Conservation (phyloP, 2,329 filamentous ascomycete genomes). For the Amphichorda felina region DNA sequence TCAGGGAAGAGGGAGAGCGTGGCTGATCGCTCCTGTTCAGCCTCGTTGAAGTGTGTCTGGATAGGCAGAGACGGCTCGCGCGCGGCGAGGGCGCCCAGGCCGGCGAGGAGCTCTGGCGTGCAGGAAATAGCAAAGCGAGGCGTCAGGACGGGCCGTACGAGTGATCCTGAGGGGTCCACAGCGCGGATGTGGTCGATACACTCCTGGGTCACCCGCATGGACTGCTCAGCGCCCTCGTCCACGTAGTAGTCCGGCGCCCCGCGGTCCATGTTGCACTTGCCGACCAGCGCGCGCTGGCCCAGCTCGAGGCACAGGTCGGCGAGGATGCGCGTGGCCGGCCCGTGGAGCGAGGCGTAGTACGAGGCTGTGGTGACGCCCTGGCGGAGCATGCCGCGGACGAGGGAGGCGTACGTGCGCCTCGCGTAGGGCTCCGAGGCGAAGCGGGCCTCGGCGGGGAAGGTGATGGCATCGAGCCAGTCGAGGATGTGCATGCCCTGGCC, state of each 20-base stretch:
- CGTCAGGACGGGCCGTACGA: slow-evolving; percentile 57
- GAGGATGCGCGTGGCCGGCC: slow-evolving; percentile 42
- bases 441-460: slow-evolving; percentile 51
- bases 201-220: slow-evolving; percentile 33
- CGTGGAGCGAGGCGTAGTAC: slow-evolving; percentile 47
- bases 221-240: slow-evolving; percentile 32
- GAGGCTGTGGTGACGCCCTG: slow-evolving; percentile 52
- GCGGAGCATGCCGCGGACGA: slow-evolving; percentile 44
- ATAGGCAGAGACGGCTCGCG: slow-evolving; percentile 28
- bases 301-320: slow-evolving; percentile 38
- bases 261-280: slow-evolving; percentile 52
- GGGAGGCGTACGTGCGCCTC: slow-evolving; percentile 32
- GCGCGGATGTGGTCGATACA: slow-evolving; percentile 33
- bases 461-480: slow-evolving; percentile 53
- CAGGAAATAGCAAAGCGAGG: slow-evolving; percentile 57
- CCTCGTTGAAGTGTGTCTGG: slow-evolving; percentile 59
- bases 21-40: slow-evolving; percentile 43
- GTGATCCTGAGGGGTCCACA: slow-evolving; percentile 24
- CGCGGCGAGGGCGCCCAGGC: slow-evolving; percentile 44
- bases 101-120: slow-evolving; percentile 44
- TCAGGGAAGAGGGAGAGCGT: slow-evolving; percentile 43
- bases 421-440: slow-evolving; percentile 45
- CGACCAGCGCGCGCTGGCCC: slow-evolving; percentile 48
- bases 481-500: slow-evolving; percentile 40
- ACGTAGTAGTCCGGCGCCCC: slow-evolving; percentile 41